These are phyloP conservation scores for Chrysoporthe deuterocubensis DNA, from an alignment of 2,329 filamentous ascomycete genomes.

Conservation along the genomic window DNA sequence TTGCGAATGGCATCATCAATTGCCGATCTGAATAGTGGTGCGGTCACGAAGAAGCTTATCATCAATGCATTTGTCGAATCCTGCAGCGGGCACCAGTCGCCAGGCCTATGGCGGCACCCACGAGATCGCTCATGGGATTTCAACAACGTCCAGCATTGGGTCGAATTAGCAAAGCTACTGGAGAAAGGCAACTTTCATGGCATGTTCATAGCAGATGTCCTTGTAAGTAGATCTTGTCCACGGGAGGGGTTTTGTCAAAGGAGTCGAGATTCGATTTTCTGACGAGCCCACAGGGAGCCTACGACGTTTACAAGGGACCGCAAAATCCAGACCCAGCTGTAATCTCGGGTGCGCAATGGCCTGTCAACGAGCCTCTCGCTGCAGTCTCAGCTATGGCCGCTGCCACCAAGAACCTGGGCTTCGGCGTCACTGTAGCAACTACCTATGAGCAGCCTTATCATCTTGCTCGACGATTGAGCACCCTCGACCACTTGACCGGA, in stretches of 20 bases:
- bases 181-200: conserved; percentile 44
- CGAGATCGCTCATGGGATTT: conserved; percentile 31
- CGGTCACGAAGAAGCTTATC: conserved; percentile 41
- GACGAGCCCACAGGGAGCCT: conserved; percentile 51
- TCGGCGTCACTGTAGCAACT: conserved; percentile 71
- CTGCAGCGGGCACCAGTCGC: conserved; percentile 26
- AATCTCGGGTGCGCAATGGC: conserved; percentile 69
- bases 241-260: too few relatives aligned
- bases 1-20: conserved; percentile 24
- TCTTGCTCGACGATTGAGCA: conserved; percentile 66
- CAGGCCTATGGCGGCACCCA: conserved; percentile 29
- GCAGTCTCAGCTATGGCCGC: conserved; percentile 72
- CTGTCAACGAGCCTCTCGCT: conserved; percentile 69
- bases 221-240: conserved; percentile 12
- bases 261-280: not conserved
- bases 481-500: conserved; percentile 69
- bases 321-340: conserved; percentile 63
- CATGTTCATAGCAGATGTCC: conserved; percentile 45
- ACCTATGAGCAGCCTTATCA: conserved; percentile 75
- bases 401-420: conserved; percentile 68
- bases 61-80: conserved; percentile 47
- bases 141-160: conserved; percentile 38
- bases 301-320: conserved; percentile 70
- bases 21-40: not conserved
- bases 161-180: conserved; percentile 41